Evolutionary conservation across 1,284 basidiomycete genomes (phyloP).

Genomic region (Volvariella volvacea): DNA sequence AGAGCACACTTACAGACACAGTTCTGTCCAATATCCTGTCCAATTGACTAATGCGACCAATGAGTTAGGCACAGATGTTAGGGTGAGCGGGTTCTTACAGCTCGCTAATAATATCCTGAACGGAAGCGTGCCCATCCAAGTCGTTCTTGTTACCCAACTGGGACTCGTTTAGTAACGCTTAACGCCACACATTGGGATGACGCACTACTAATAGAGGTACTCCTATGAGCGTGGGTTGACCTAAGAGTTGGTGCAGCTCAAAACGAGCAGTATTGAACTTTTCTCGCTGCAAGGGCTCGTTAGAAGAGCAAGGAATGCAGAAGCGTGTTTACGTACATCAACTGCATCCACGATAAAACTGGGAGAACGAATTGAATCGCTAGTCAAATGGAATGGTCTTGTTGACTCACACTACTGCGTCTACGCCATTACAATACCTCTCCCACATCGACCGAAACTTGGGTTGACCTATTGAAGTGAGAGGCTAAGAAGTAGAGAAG

Average conservation of each 20-base stretch:
- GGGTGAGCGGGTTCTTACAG: constrained; percentile 47
- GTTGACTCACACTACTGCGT: constrained; percentile 81
- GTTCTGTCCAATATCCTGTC: constrained; percentile 79
- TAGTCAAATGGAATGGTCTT: constrained; percentile 1
- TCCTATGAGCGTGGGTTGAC: constrained; percentile 64
- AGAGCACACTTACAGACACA: constrained; percentile 76
- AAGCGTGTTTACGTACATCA: constrained; percentile 50
- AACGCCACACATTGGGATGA: constrained; percentile 8
- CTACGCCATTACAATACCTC: constrained; percentile 90
- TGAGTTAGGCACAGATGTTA: constrained; percentile 4
- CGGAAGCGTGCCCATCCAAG: constrained; percentile 69
- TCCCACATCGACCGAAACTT: constrained; percentile 95
- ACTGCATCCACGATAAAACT: constrained; percentile 87
- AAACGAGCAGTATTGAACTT: constrained; percentile 85
- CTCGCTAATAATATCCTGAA: constrained; percentile 81
- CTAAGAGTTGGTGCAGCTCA: constrained; percentile 84
- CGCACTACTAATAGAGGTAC: constrained; percentile 86
- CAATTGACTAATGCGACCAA: constrained; percentile 47
- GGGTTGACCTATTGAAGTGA: constrained; percentile 62
- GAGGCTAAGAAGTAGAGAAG: neutral
- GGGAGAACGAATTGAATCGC: neutral
- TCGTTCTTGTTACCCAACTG: constrained; percentile 96
- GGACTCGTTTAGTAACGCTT: neutral
- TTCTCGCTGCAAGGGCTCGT: constrained; percentile 43
- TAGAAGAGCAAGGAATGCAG: constrained; percentile 1